phyloP scores from a whole-genome alignment of 2,329 filamentous ascomycete species.

The Venturia pyrina region DNA sequence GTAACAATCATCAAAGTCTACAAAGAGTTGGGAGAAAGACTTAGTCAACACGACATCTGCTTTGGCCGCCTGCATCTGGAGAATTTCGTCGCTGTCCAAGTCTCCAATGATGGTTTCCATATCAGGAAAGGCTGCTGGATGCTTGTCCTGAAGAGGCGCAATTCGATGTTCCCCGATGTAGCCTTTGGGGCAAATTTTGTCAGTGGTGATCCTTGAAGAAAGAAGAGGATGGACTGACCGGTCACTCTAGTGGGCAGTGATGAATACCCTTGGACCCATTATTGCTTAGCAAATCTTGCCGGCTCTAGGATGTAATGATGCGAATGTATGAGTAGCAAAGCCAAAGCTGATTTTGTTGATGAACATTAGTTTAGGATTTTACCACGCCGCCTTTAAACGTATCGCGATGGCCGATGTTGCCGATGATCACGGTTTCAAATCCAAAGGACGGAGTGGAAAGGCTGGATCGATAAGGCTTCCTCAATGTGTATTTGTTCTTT shows the following conservation, averaged over 20 bases:
- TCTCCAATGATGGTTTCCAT: not conserved
- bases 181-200: not conserved
- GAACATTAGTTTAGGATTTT: too few relatives aligned
- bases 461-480: too few relatives aligned
- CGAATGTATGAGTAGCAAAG: too few relatives aligned
- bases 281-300: not conserved
- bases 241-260: constrained; percentile 8
- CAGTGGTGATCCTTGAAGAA: not conserved
- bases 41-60: constrained; percentile 1
- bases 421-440: too few relatives aligned
- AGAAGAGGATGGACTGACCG: not conserved
- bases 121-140: not conserved
- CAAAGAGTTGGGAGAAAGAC: not conserved
- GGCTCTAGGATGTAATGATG: too few relatives aligned
- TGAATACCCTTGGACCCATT: constrained; percentile 2
- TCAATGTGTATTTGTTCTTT: too few relatives aligned
- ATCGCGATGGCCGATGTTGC: too few relatives aligned
- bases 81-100: constrained; percentile 1
- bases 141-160: not conserved
- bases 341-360: too few relatives aligned
- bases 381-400: too few relatives aligned
- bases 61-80: not conserved
- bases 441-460: too few relatives aligned
- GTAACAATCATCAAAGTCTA: not conserved
- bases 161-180: not conserved